Base-by-base conservation (phyloP, 2,329 filamentous ascomycete species). In the Cryoendolithus antarcticus region DNA sequence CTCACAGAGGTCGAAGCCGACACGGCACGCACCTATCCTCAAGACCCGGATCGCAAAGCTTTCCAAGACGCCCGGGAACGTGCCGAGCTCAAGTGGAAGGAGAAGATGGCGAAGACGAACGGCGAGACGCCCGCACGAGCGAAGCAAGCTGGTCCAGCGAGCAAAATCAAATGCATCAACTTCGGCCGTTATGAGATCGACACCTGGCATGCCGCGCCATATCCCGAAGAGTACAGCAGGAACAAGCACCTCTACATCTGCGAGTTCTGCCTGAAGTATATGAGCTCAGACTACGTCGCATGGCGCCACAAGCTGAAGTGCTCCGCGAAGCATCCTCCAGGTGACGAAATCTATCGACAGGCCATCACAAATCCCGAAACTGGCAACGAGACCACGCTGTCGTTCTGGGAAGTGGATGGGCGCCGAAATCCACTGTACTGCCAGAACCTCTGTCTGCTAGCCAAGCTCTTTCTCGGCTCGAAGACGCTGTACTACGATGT, bases 401-500 rank as follows among this genome's bases (percentile, higher is more conserved):
- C 88, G 0, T 91, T 98, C 55, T 98, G 96, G 55, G 91, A 98
- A 59, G 91, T 98, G 4, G 91, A 98, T 50, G 91, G 91, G 6
- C 82, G 91, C 35, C 93, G 94, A 54, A 93, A 98, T 52, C 86
- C 91, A 0, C 85, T 94, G n/a, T 98, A 95, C 65, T 98, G 91
- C 58, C 91, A 95, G 54, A 98, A 98, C 51, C 75, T 98, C 27
- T 98, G 91, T 62, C 74, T 98, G 9, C 71, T 98, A 32, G 91
- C 88, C 39, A 98, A 98, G 62, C 72, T 98, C 13, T 98, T 98
- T 59, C 72, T 98, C n/a, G 91, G 93, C 13, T 95, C 93, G 39
- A 98, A 98, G 61, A 98, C 91, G 0, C 72, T 96, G 3, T 96
- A 96, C 65, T 96, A 96, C 63, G 89, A 96, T 54, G 89, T 96